Percentiles rank a stretch among this genome's conserved stretches.
These are phyloP conservation scores for Chaetomium sp. DNA, from an alignment of 2,329 filamentous ascomycete species.

Conservation along the genomic window DNA sequence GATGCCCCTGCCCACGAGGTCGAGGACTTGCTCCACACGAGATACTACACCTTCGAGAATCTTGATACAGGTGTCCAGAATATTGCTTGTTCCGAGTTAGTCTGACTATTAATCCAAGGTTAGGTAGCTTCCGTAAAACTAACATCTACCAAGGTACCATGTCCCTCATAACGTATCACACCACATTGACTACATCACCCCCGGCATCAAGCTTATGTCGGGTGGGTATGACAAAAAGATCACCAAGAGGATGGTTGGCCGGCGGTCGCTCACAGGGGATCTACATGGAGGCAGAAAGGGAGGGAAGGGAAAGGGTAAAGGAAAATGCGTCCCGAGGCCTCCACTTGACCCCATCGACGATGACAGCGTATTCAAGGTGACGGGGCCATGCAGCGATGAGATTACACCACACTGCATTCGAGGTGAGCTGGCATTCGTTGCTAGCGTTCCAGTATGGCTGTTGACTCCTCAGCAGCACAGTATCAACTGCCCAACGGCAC, in stretches of 20 bases:
- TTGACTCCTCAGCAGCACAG: slow-evolving; percentile 28
- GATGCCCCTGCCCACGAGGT: slow-evolving; percentile 44
- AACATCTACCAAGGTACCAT: slow-evolving; percentile 39
- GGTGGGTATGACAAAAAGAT: slow-evolving; percentile 23
- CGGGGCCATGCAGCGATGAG: slow-evolving; percentile 29
- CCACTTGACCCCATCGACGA: slow-evolving; percentile 9
- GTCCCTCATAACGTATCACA: slow-evolving; percentile 50
- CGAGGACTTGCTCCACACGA: slow-evolving; percentile 45
- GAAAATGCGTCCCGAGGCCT: slow-evolving; percentile 3
- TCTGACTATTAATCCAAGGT: neutral
- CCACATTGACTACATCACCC: slow-evolving; percentile 60
- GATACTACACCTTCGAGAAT: slow-evolving; percentile 48
- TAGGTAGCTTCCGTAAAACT: neutral
- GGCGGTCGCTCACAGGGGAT: slow-evolving; percentile 5
- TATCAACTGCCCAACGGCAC: slow-evolving; percentile 34
- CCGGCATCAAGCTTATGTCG: slow-evolving; percentile 51
- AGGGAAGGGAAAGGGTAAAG: neutral
- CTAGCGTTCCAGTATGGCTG: neutral
- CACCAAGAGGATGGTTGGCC: slow-evolving; percentile 18
- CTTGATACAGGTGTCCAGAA: slow-evolving; percentile 38
- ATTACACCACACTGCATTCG: slow-evolving; percentile 32
- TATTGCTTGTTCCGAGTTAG: slow-evolving; percentile 33
- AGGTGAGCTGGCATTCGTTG: slow-evolving; percentile 7
- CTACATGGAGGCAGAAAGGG: slow-evolving; percentile 2
- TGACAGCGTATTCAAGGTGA: slow-evolving; percentile 24